Percentiles rank a stretch among this genome's conserved stretches.
Evolutionary conservation across 2,329 filamentous ascomycete species (phyloP).

Genomic region (Drechslerella coelobrocha): DNA sequence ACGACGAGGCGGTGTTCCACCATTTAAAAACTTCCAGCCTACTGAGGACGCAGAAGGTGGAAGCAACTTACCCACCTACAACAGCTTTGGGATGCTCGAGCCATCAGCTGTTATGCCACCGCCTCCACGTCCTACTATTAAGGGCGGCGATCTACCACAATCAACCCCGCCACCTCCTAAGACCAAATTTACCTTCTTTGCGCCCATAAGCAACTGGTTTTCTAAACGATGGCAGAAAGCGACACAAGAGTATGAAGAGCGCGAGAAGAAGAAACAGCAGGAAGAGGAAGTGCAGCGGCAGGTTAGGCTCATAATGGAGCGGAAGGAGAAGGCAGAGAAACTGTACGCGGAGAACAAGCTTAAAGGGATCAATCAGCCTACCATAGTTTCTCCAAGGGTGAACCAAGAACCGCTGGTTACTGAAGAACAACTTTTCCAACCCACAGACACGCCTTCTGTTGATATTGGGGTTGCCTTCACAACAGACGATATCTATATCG

Average conservation of each 20-base stretch:
- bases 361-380: constrained; percentile 45
- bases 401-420: constrained; percentile 33
- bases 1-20: constrained; percentile 38
- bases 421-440: constrained; percentile 22
- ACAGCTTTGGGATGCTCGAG: constrained; percentile 34
- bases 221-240: constrained; percentile 47
- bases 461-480: constrained; percentile 42
- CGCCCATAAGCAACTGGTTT: constrained; percentile 47
- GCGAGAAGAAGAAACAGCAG: constrained; percentile 33
- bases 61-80: constrained; percentile 9
- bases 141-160: constrained; percentile 7
- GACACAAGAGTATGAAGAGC: constrained; percentile 44
- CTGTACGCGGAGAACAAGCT: constrained; percentile 44
- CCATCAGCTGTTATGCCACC: constrained; percentile 26
- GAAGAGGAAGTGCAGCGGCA: constrained; percentile 34
- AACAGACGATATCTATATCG: constrained; percentile 38
- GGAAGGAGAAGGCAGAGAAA: constrained; percentile 40
- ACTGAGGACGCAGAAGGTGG: constrained; percentile 12
- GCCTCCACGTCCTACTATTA: constrained; percentile 20
- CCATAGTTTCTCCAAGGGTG: constrained; percentile 18
- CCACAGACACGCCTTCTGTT: background rate
- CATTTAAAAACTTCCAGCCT: constrained; percentile 27
- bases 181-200: constrained; percentile 42
- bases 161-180: constrained; percentile 35
- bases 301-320: constrained; percentile 32